A percentile compares a stretch with the other conserved stretches of the same genome.
Evolutionary conservation across 371 early-diverging fungal species (phyloP).

Genomic region (Blakeslea trispora): DNA sequence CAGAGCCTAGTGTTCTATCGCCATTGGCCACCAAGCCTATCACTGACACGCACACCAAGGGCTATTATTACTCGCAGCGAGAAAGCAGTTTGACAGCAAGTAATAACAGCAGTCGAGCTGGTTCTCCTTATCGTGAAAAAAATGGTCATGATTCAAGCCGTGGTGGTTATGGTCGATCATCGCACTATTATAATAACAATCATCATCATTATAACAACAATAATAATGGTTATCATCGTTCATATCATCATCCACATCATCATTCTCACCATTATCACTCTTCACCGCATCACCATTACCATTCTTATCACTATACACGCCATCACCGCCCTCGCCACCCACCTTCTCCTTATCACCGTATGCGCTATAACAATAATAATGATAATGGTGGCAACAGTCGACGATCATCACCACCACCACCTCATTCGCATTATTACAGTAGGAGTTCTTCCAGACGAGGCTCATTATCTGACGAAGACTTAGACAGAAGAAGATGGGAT

Average conservation of each 20-base stretch:
- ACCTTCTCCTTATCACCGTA: constrained; percentile 11
- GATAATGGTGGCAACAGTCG: not conserved
- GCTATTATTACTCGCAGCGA: not conserved
- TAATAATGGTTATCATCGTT: too few relatives aligned
- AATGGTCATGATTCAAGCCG: not conserved
- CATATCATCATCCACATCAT: too few relatives aligned
- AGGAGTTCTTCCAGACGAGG: constrained; percentile 17
- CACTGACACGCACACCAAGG: too few relatives aligned
- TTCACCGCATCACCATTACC: not conserved
- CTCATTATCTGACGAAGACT: constrained; percentile 21
- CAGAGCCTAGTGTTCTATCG: too few relatives aligned
- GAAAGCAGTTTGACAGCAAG: too few relatives aligned
- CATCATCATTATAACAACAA: too few relatives aligned
- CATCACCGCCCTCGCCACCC: not conserved
- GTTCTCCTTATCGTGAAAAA: not conserved
- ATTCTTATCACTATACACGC: too few relatives aligned
- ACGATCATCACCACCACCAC: constrained; percentile 12
- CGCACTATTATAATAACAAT: not conserved
- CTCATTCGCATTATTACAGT: constrained; percentile 5
- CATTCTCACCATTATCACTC: not conserved
- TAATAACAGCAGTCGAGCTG: not conserved
- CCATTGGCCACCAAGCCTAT: too few relatives aligned
- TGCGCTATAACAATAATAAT: not conserved
- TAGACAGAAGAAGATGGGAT: constrained; percentile 22
- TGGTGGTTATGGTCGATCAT: too few relatives aligned